Conservation (phyloP, 2,329 filamentous ascomycete species). For the Onygena corvina region DNA sequence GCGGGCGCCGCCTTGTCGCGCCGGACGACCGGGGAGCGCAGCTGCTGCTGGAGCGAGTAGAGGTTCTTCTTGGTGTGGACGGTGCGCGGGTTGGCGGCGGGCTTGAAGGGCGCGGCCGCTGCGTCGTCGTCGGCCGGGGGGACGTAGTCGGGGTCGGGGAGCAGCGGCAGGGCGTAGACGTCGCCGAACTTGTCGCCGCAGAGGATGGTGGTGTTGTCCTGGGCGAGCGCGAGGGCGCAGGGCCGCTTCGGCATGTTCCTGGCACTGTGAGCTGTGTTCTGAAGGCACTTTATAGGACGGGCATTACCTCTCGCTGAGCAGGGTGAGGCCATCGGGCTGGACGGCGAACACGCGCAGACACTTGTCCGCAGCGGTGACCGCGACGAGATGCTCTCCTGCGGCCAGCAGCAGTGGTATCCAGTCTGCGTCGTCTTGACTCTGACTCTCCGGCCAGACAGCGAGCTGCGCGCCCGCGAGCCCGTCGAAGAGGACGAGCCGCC, state of each 20-base stretch:
- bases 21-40: conserved; percentile 33
- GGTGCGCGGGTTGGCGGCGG: conserved; percentile 46
- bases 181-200: conserved; percentile 94
- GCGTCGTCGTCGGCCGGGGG: conserved; percentile 19
- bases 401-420: conserved; percentile 56
- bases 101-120: conserved; percentile 28
- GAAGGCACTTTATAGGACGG: no score
- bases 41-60: conserved; percentile 45
- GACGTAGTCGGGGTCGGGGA: conserved; percentile 33
- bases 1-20: conserved; percentile 38
- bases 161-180: conserved; percentile 74
- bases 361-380: conserved; percentile 85
- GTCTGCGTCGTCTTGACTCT: no score
- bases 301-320: conserved; percentile 65
- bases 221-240: conserved; percentile 58
- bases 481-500: no score
- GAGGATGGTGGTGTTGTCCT: conserved; percentile 60
- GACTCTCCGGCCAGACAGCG: no score
- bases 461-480: no score
- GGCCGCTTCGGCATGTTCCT: conserved; percentile 84
- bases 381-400: conserved; percentile 57
- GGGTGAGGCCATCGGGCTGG: conserved; percentile 49
- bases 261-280: no score
- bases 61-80: conserved; percentile 53
- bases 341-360: conserved; percentile 70